Evolutionary conservation across 495 filamentous ascomycete genomes (phyloP), one percentile per base, ranked within the genome.

Genomic region (Aspergillus asperescens): DNA sequence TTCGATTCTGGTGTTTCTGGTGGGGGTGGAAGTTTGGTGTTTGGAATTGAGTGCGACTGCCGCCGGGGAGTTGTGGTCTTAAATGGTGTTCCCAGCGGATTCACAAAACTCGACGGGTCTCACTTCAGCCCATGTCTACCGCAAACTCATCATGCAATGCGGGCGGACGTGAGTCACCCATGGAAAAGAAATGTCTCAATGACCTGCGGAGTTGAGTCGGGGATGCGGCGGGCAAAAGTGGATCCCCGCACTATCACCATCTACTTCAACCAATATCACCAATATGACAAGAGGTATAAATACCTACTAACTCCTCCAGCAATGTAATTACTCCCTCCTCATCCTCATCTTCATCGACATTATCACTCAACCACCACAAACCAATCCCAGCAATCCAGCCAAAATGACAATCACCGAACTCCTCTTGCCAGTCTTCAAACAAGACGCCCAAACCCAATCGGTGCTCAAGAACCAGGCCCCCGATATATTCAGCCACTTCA

Each of bases 1-100:
- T 25, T 32, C 10, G 56, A 52, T 7, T 52, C 47, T 3, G 64
- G 64, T n/a, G 31, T n/a, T n/a, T n/a, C n/a, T n/a, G n/a, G n/a
- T n/a, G n/a, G n/a, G n/a, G n/a, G n/a, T n/a, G n/a, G n/a, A n/a
- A n/a, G n/a, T n/a, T n/a, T n/a, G n/a, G n/a, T n/a, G n/a, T n/a
- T n/a, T n/a, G n/a, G n/a, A n/a, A n/a, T n/a, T n/a, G n/a, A n/a
- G n/a, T n/a, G n/a, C n/a, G n/a, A n/a, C n/a, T n/a, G n/a, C n/a
- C n/a, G n/a, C n/a, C n/a, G n/a, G n/a, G n/a, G n/a, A n/a, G n/a
- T n/a, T n/a, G n/a, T n/a, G n/a, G n/a, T n/a, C n/a, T n/a, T n/a
- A n/a, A 4, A 3, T 38, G 13, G 35, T 38, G 15, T 3, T 13
- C 15, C 9, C n/a, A 20, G 37, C 3, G 7, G 37, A 20, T 5